These are phyloP conservation scores for Diaporthe australafricana DNA, from an alignment of 2,329 filamentous ascomycete species.

Conservation along the genomic window DNA sequence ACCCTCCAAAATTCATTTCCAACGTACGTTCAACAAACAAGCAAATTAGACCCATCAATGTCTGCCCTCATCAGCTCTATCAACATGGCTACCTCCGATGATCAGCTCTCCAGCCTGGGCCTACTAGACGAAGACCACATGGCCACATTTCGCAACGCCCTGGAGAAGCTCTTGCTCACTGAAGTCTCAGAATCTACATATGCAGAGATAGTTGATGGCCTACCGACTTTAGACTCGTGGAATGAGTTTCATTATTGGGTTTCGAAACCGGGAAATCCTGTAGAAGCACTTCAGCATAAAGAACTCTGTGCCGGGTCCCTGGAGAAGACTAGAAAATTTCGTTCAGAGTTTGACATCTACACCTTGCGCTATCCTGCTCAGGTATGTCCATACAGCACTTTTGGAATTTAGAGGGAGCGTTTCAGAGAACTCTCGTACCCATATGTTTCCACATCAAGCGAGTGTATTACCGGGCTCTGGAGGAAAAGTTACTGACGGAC, in stretches of 20 bases:
- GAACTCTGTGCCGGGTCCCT: background rate
- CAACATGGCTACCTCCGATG: background rate
- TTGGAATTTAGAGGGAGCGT: fast-evolving
- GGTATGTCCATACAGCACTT: background rate
- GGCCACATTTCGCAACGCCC: background rate
- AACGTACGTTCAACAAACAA: no score
- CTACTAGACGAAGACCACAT: background rate
- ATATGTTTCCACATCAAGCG: background rate
- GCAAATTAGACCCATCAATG: no score
- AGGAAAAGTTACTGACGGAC: background rate
- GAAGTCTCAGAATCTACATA: background rate
- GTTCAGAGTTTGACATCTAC: background rate
- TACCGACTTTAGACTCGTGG: background rate
- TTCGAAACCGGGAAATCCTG: background rate
- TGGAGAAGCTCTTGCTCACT: background rate
- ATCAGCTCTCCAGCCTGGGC: background rate
- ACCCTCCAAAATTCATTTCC: no score
- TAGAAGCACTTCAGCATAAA: background rate
- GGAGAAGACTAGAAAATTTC: background rate
- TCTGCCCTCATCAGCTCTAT: no score
- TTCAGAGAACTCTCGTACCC: background rate
- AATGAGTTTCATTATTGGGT: background rate
- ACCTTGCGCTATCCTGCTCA: background rate
- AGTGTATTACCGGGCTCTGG: background rate
- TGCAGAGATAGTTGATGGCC: background rate